A percentile compares a stretch with the other conserved stretches of the same genome.
phyloP scores from a whole-genome alignment of 225 moss, liverwort and hornwort species.

The Bryum argenteum region DNA sequence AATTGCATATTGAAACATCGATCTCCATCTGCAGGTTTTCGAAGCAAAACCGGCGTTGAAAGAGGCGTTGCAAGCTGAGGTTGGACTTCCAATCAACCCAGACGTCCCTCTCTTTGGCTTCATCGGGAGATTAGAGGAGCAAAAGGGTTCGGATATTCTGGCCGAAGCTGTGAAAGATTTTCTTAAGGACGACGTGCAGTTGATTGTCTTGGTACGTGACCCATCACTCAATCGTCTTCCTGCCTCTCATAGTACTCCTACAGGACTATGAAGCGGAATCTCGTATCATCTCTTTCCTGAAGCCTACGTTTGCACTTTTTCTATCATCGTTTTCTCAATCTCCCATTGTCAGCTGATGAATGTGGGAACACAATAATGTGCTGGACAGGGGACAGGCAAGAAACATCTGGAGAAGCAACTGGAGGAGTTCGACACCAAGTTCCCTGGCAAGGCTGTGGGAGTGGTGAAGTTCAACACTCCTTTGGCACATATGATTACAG shows the following conservation, averaged over 20 bases:
- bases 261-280: background rate
- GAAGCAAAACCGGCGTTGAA: constrained; percentile 75
- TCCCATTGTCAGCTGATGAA: background rate
- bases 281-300: background rate
- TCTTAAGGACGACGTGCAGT: constrained; percentile 67
- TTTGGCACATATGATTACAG: constrained; percentile 79
- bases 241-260: background rate
- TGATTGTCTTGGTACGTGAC: constrained; percentile 68
- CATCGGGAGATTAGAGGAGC: constrained; percentile 93
- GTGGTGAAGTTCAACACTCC: constrained; percentile 84
- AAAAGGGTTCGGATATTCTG: constrained; percentile 92
- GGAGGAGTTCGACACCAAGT: constrained; percentile 64
- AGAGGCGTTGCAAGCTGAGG: constrained; percentile 85
- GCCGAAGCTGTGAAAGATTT: constrained; percentile 75
- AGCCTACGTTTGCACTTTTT: no score
- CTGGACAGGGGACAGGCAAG: constrained; percentile 83
- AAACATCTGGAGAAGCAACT: constrained; percentile 79
- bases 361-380: background rate
- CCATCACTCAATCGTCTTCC: background rate
- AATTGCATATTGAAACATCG: background rate
- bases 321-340: no score
- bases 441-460: constrained; percentile 78
- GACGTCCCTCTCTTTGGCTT: constrained; percentile 86
- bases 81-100: constrained; percentile 67
- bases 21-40: constrained; percentile 47